A percentile compares a stretch with the other conserved stretches of the same genome.
phyloP scores from a whole-genome alignment of 805 yeast genomes.

The Barnettozyma wickerhamii region DNA sequence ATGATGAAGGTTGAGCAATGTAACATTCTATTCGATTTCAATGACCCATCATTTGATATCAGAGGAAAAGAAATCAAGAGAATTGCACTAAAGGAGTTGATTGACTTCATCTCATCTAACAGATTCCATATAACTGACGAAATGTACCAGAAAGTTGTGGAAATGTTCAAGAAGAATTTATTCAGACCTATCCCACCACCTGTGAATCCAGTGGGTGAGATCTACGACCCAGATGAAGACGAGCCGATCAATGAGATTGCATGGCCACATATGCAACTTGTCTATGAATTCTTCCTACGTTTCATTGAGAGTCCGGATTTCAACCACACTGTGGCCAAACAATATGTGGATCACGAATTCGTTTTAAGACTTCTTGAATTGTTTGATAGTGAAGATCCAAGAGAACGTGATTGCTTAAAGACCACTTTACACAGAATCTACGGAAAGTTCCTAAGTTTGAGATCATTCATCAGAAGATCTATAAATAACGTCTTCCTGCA shows the following conservation, averaged over 20 bases:
- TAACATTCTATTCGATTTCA: conserved; percentile 88
- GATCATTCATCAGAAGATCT: conserved; percentile 88
- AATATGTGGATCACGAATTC: conserved; percentile 88
- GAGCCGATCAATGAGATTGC: conserved; percentile 95
- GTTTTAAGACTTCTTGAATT: conserved; percentile 76
- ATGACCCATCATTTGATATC: conserved; percentile 87
- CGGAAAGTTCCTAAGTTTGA: conserved; percentile 85
- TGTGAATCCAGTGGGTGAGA: conserved; percentile 93
- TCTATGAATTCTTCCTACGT: conserved; percentile 88
- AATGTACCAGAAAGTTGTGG: conserved; percentile 82
- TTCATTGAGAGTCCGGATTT: conserved; percentile 95
- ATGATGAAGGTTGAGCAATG: conserved; percentile 91
- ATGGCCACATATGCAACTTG: conserved; percentile 99
- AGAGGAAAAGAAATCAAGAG: conserved; percentile 92
- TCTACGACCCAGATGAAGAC: conserved; percentile 97
- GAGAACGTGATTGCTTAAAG: conserved; percentile 92
- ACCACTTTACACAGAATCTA: conserved; percentile 94
- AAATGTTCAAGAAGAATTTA: conserved; percentile 83
- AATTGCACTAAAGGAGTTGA: conserved; percentile 80
- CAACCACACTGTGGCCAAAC: conserved; percentile 88
- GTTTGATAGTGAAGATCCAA: conserved; percentile 94
- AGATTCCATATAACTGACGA: conserved; percentile 85
- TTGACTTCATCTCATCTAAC: conserved; percentile 79
- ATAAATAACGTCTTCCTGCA: conserved; percentile 90
- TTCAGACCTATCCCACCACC: conserved; percentile 98